Evolutionary conservation across 2,329 filamentous ascomycete species (phyloP), one percentile per base, ranked within the genome.

Genomic region (Fusarium austroafricanum): DNA sequence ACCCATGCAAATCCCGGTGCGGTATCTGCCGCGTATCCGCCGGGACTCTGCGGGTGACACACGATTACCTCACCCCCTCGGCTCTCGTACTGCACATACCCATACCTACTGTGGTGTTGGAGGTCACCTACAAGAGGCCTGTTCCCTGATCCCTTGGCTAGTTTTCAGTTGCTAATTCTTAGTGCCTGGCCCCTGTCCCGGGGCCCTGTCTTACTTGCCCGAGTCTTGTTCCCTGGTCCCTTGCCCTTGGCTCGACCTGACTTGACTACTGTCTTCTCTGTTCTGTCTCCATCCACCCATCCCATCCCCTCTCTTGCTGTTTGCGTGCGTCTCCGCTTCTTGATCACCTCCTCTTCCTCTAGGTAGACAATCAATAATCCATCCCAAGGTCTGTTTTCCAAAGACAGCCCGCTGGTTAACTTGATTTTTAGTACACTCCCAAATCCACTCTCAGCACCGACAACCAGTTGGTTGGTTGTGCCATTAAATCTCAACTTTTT

Each of bases 31-130:
- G 63, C 44, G 38, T 47, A 58, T 47, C 44, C 55, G 49, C 67
- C 55, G 44, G 62, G 54, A 57, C 51, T 67, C 62, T 55, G 68
- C 59, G 67, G 63, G 56, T 62, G 61, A 65, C 64, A 65, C 54
- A 55, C 49, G 56, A 55, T 63, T 49, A 58, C 56, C 56, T 23
- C 21, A 11, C 10, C 45, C 31, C 26, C 23, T 40, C 33, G 28
- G 28, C 37, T 54, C 31, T 28, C 37, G 39, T n/a, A 39, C 33
- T 35, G 21, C 38, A 18, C 17, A 11, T 29, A 23, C 21, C 21
- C n/a, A n/a, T 26, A 26, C 26, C 15, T 50, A 28, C 46, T 40
- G 23, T 50, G 6, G 5, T 26, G 26, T 14, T 31, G 40, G 33
- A 42, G 23, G 14, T 21, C 21, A 23, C 39, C 39, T 42, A 21